Evolutionary conservation across 345 rosid species (phyloP).

Genomic region (Aquilaria malaccensis): DNA sequence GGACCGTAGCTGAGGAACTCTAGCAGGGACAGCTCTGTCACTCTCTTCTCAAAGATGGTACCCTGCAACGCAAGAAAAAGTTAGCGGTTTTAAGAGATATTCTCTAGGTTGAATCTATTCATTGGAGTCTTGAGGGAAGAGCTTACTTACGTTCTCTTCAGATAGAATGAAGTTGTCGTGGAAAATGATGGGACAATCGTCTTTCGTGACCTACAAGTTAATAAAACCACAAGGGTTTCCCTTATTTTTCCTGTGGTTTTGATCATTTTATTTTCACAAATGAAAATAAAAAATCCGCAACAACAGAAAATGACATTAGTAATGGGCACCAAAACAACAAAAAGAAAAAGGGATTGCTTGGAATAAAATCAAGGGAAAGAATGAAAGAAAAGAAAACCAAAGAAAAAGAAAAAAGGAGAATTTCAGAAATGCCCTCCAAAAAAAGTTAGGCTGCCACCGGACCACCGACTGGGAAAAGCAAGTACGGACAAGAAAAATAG

Average conservation of each 20-base stretch:
- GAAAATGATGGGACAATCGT: conserved; percentile 89
- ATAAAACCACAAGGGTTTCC: no score
- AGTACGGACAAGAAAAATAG: no score
- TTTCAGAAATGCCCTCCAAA: not conserved
- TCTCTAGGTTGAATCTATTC: no score
- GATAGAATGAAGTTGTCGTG: conserved; percentile 80
- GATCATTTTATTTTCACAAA: not conserved
- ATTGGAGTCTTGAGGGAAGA: no score
- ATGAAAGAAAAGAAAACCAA: not conserved
- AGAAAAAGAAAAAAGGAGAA: no score
- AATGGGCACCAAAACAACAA: not conserved
- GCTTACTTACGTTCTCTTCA: conserved; percentile 40
- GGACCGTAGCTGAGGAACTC: conserved; percentile 79
- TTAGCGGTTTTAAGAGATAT: no score
- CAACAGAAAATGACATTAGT: conserved; percentile 4
- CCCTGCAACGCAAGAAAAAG: conserved; percentile 35
- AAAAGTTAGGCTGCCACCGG: not conserved
- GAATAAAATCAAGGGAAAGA: not conserved
- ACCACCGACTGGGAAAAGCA: no score
- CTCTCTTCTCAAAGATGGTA: conserved; percentile 59
- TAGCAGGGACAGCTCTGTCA: conserved; percentile 56
- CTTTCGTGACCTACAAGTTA: conserved; percentile 79
- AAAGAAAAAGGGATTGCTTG: not conserved
- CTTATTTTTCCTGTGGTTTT: no score
- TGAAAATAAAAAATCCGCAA: no score